These are phyloP conservation scores for Coelastrella sp. DNA, from an alignment of 139 green algal genomes.

Conservation along the genomic window DNA sequence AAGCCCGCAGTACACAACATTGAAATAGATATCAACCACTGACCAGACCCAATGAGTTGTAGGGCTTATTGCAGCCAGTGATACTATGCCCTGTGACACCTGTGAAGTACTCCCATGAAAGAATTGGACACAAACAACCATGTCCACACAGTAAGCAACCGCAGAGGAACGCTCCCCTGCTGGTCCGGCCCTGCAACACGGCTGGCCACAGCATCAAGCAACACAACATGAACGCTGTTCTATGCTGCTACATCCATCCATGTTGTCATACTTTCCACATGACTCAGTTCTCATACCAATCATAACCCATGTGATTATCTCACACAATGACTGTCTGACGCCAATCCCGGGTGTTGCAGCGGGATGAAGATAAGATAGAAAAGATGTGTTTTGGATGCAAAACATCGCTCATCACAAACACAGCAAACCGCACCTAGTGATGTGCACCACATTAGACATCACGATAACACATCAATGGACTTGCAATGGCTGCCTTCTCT, in stretches of 20 bases:
- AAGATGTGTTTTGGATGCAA: background rate
- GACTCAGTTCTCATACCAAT: background rate
- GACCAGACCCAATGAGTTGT: background rate
- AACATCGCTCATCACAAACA: background rate
- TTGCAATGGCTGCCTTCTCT: background rate
- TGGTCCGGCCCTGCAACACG: too few relatives aligned
- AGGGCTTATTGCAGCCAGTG: background rate
- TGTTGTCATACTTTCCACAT: too few relatives aligned
- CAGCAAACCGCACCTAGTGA: background rate
- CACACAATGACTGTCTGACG: background rate
- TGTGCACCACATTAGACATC: background rate
- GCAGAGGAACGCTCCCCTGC: too few relatives aligned
- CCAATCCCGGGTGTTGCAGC: background rate
- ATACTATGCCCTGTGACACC: constrained; percentile 3
- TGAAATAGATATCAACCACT: background rate
- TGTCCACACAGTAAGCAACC: background rate
- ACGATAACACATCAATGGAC: background rate
- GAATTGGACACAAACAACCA: background rate
- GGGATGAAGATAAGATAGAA: background rate
- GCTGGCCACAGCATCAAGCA: too few relatives aligned
- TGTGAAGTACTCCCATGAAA: constrained; percentile 15
- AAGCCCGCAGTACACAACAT: background rate
- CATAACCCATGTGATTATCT: background rate
- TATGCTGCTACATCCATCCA: background rate
- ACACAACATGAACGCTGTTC: background rate